A percentile compares a stretch with the other conserved stretches of the same genome.
phyloP scores from a whole-genome alignment of 352 stramenopile species.

The Phytophthora hybrid region DNA sequence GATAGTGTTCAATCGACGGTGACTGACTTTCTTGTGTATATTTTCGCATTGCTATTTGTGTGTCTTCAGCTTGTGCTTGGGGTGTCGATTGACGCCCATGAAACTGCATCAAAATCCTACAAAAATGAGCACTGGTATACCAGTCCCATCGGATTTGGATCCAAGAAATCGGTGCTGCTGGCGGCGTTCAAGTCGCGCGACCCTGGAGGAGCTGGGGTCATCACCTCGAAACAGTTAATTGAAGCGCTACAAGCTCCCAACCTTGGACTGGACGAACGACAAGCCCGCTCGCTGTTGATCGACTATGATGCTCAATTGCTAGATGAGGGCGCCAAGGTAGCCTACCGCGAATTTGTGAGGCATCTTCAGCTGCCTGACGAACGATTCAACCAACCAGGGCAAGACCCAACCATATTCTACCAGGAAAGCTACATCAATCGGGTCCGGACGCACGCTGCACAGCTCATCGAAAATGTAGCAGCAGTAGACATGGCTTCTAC shows the following conservation, averaged over 20 bases:
- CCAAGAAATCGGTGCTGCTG: conserved; percentile 56
- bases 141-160: conserved; percentile 58
- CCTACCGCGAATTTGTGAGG: conserved; percentile 57
- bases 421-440: conserved; percentile 62
- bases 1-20: neutral
- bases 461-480: conserved; percentile 40
- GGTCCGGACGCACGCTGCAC: conserved; percentile 49
- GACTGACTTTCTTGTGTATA: conserved; percentile 7
- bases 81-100: conserved; percentile 25
- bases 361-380: conserved; percentile 41
- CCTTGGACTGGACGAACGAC: conserved; percentile 49
- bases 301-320: conserved; percentile 39
- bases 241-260: conserved; percentile 42
- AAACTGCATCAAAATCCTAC: conserved; percentile 58
- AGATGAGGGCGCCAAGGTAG: conserved; percentile 38
- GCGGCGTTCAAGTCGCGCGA: conserved; percentile 54
- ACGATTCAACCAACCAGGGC: conserved; percentile 8
- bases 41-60: neutral
- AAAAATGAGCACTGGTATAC: conserved; percentile 69
- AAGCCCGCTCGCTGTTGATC: conserved; percentile 43
- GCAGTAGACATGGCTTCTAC: neutral
- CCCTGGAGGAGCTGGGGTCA: conserved; percentile 41
- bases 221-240: conserved; percentile 44
- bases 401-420: conserved; percentile 52
- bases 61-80: conserved; percentile 21